phyloP scores from a whole-genome alignment of 306 rosid genomes.

The Ziziphus jujuba region DNA sequence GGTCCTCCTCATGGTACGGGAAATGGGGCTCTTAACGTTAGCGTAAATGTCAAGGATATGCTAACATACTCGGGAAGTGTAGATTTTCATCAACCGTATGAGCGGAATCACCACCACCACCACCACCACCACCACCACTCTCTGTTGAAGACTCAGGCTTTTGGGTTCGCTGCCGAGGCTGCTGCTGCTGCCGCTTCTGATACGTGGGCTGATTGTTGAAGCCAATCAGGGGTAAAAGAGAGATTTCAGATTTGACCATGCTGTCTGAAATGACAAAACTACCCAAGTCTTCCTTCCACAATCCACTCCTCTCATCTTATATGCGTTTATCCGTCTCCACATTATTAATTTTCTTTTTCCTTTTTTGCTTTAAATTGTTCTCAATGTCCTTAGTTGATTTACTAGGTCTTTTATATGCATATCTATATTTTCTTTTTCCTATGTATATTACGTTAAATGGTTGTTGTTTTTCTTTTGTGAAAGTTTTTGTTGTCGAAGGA shows the following conservation, averaged over 20 bases:
- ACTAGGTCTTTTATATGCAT: too few relatives aligned
- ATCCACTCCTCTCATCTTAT: neutral
- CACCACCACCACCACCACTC: too few relatives aligned
- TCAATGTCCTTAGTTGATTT: too few relatives aligned
- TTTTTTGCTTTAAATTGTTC: too few relatives aligned
- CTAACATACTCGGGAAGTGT: slow-evolving; percentile 55
- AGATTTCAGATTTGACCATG: neutral
- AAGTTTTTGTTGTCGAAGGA: too few relatives aligned
- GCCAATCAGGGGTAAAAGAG: slow-evolving; percentile 5
- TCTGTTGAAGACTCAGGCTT: slow-evolving; percentile 48
- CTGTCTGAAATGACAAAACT: neutral
- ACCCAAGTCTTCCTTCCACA: too few relatives aligned
- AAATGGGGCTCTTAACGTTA: slow-evolving; percentile 31
- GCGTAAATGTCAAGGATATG: slow-evolving; percentile 54
- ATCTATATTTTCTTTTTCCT: too few relatives aligned
- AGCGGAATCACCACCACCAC: too few relatives aligned
- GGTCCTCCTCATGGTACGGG: slow-evolving; percentile 7
- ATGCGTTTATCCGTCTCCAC: neutral
- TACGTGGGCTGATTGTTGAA: slow-evolving; percentile 39
- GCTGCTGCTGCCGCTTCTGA: slow-evolving; percentile 59
- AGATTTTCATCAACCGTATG: slow-evolving; percentile 32
- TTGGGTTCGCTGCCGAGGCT: slow-evolving; percentile 49
- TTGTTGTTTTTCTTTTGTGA: too few relatives aligned
- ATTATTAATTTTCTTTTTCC: too few relatives aligned
- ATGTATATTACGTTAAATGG: too few relatives aligned